phyloP scores from a whole-genome alignment of 2,329 filamentous ascomycete genomes.

The Sphaerulina musiva region DNA sequence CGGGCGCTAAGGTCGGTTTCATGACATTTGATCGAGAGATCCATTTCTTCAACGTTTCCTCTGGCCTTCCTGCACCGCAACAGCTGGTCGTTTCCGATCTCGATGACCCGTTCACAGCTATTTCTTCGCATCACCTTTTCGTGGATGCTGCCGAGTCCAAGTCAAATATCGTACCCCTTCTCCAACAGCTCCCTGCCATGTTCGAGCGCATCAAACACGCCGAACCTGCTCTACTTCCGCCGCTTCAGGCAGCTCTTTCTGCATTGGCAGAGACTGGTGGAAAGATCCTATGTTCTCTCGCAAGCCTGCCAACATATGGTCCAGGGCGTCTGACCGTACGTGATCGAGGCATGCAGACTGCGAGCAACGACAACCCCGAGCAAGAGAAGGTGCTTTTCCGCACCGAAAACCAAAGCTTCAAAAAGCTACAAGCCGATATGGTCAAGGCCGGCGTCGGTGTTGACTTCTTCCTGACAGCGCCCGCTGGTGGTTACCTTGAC shows the following conservation, averaged over 20 bases:
- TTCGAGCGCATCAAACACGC: slow-evolving; percentile 85
- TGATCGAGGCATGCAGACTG: slow-evolving; percentile 79
- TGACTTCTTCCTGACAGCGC: slow-evolving; percentile 91
- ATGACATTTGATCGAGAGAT: slow-evolving; percentile 95
- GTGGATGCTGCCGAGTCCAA: slow-evolving; percentile 90
- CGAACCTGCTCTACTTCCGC: slow-evolving; percentile 79
- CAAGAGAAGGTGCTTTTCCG: slow-evolving; percentile 85
- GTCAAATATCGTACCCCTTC: slow-evolving; percentile 78
- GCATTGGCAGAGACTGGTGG: slow-evolving; percentile 82
- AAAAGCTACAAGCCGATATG: slow-evolving; percentile 80
- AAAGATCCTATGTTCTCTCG: slow-evolving; percentile 82
- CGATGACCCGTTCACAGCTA: slow-evolving; percentile 89
- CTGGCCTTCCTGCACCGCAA: slow-evolving; percentile 76
- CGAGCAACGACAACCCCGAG: slow-evolving; percentile 73
- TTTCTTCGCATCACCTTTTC: slow-evolving; percentile 77
- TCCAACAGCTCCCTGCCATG: slow-evolving; percentile 74
- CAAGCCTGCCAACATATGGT: slow-evolving; percentile 84
- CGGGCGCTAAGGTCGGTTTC: slow-evolving; percentile 83
- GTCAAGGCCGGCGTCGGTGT: slow-evolving; percentile 77
- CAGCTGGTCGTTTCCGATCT: slow-evolving; percentile 99
- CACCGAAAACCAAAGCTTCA: slow-evolving; percentile 83
- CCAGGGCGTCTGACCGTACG: slow-evolving; percentile 78
- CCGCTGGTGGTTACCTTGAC: slow-evolving; percentile 84
- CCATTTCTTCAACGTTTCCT: slow-evolving; percentile 91
- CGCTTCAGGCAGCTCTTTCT: slow-evolving; percentile 74